Evolutionary conservation across 257 asterid species (phyloP).

Genomic region (Penstemon davidsonii): DNA sequence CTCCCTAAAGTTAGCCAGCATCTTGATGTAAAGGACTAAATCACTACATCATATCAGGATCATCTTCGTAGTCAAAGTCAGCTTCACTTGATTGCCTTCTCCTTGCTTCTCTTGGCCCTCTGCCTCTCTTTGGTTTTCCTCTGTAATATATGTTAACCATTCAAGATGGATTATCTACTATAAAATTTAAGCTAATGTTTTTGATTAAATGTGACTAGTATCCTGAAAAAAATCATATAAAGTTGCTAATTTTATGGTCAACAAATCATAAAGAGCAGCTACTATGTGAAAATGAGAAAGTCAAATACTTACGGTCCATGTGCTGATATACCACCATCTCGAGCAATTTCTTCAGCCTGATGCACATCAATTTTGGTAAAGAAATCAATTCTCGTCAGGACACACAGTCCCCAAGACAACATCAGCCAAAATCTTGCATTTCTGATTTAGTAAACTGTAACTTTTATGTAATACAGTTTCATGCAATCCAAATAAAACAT

Average conservation of each 20-base stretch:
- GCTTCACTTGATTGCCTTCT: conserved; percentile 91
- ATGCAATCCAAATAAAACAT: conserved; percentile 5
- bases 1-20: conserved; percentile 5
- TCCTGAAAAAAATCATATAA: neutral
- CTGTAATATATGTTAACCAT: conserved; percentile 37
- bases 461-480: conserved; percentile 3
- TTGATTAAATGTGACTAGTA: neutral
- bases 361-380: conserved; percentile 21
- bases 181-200: neutral
- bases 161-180: conserved; percentile 4
- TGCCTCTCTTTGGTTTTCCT: conserved; percentile 88
- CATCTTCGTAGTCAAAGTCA: conserved; percentile 92
- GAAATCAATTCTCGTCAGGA: conserved; percentile 18
- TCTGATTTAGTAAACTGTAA: neutral
- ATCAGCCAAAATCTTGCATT: neutral
- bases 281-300: conserved; percentile 9
- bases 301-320: conserved; percentile 73
- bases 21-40: conserved; percentile 7
- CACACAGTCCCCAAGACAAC: neutral
- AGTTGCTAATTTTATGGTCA: neutral
- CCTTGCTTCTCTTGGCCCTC: conserved; percentile 89
- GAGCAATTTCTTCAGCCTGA: conserved; percentile 92
- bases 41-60: conserved; percentile 74
- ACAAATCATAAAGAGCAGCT: neutral
- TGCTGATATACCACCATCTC: conserved; percentile 77